Evolutionary conservation across 2,329 filamentous ascomycete species (phyloP), one percentile per base, ranked within the genome.

Genomic region (Aspergillus sojae): DNA sequence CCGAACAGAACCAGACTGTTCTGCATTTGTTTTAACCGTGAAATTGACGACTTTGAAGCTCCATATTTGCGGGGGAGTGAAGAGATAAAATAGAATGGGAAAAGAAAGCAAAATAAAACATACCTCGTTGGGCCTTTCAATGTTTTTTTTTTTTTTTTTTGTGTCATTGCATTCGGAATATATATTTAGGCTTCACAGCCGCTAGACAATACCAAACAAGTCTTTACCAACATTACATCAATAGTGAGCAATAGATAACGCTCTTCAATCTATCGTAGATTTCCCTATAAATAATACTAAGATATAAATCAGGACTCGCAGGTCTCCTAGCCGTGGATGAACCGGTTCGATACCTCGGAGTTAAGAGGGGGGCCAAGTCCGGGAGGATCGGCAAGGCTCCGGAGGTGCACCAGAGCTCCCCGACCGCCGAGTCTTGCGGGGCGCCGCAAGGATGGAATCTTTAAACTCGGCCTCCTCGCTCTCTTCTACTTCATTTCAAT

Each of bases 1-100:
- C 23, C 9, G 61, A 59, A 53, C 61, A 62, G 61, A 62, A 34
- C 48, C 61, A 62, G 61, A 39, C 61, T 62, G 61, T 54, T 58
- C 46, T 36, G 5, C 34, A n/a, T 39, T 9, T 41, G 10, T 19
- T 21, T 50, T 39, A 28, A 34, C 34, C 30, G 39, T 48, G 12
- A 52, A 34, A n/a, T 52, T 32, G 14, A 32, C 30, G 7, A 34
- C 9, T 28, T 34, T 7, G 9, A 34, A 30, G 11, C 30, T 10
- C 1, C 48, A 12, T 11, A 21, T 10, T 52, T 3, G 4, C 2
- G 9, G 21, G 12, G 9, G 9, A 23, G 28, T 2, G 28, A n/a
- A 12, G 11, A 46, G 5, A 23, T 6, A 3, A 14, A 46, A 46
- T 16, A 4, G 21, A 48, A 28, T 1, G 9, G 45, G 45, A 48